phyloP scores from a whole-genome alignment of 345 rosid species.

The Luvunga scandens region DNA sequence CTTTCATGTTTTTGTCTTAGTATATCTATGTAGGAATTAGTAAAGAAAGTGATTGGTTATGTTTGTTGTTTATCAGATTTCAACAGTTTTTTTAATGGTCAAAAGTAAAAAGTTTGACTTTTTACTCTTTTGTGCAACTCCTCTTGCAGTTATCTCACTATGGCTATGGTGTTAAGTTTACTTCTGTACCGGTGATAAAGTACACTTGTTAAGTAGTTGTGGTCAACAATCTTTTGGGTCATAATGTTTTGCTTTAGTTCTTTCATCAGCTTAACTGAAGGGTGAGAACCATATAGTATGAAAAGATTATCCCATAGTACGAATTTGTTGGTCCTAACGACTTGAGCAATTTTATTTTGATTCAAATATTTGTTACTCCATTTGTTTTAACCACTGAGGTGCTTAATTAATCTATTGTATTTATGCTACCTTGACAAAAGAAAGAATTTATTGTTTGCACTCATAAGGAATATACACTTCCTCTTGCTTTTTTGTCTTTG shows the following conservation, averaged over 20 bases:
- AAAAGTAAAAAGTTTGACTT: background rate
- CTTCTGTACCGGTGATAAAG: background rate
- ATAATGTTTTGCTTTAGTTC: background rate
- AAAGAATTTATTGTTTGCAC: background rate
- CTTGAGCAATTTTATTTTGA: background rate
- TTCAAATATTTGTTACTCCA: background rate
- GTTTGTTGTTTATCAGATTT: background rate
- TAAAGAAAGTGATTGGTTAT: background rate
- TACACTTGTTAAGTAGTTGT: background rate
- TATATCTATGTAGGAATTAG: background rate
- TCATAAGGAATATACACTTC: background rate
- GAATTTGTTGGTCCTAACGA: background rate
- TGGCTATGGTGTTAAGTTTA: background rate
- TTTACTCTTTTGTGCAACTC: background rate
- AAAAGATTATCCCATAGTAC: background rate
- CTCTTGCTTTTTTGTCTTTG: no score
- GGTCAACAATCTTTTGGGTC: background rate
- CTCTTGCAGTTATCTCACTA: background rate
- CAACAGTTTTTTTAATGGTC: background rate
- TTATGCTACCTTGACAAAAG: background rate
- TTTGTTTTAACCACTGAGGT: constrained; percentile 3
- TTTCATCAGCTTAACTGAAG: background rate
- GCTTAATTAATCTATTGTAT: background rate
- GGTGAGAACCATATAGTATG: background rate
- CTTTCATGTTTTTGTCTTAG: background rate